phyloP scores from a whole-genome alignment of 768 basidiomycete genomes.

The Panaeolus papilionaceus region DNA sequence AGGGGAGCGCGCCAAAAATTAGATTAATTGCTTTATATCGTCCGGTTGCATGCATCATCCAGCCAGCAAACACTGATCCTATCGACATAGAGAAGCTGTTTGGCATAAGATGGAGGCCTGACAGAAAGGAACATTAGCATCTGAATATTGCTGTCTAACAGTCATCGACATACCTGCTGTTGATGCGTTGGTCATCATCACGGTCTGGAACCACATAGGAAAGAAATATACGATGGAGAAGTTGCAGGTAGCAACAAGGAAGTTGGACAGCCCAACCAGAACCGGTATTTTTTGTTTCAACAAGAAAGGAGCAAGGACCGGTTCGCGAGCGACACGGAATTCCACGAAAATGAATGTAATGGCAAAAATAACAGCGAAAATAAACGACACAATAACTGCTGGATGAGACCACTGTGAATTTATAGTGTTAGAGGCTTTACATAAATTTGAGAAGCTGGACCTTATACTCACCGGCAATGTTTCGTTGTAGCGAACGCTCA shows the following conservation, averaged over 20 bases:
- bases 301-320: conserved; percentile 72
- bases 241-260: conserved; percentile 79
- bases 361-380: conserved; percentile 51
- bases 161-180: conserved; percentile 41
- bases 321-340: conserved; percentile 68
- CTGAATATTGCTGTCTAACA: conserved; percentile 30
- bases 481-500: conserved; percentile 75
- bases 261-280: conserved; percentile 74
- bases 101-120: conserved; percentile 66
- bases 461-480: conserved; percentile 54
- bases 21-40: conserved; percentile 66
- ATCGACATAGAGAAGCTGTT: conserved; percentile 65
- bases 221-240: conserved; percentile 81
- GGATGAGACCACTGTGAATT: conserved; percentile 60
- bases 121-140: conserved; percentile 63
- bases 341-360: conserved; percentile 68
- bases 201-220: conserved; percentile 88
- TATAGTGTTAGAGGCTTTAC: conserved; percentile 4
- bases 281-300: conserved; percentile 73
- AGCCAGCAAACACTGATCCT: conserved; percentile 73
- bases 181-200: conserved; percentile 69
- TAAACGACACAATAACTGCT: conserved; percentile 45
- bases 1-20: conserved; percentile 68
- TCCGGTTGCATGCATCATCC: conserved; percentile 69
- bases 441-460: background rate